Conservation (phyloP, 345 rosid genomes). For the Capsella bursapastoris region DNA sequence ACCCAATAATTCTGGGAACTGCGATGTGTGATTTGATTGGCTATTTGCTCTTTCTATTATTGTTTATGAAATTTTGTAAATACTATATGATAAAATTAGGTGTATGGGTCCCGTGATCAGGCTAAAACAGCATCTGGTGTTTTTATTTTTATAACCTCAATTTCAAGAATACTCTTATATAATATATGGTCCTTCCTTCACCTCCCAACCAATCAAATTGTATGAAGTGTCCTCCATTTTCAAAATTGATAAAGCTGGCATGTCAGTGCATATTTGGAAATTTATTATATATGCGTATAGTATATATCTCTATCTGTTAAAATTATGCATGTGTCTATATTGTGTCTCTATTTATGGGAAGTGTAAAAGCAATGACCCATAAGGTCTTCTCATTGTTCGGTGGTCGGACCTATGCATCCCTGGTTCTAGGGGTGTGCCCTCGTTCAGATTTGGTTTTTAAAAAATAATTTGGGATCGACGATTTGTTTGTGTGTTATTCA, state of each 20-base stretch:
- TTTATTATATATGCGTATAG: slow-evolving; percentile 9
- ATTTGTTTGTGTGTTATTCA: background rate
- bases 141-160: slow-evolving; percentile 22
- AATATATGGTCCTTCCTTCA: slow-evolving; percentile 33
- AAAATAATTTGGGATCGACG: too few relatives aligned
- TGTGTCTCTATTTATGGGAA: slow-evolving; percentile 14
- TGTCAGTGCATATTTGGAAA: slow-evolving; percentile 39
- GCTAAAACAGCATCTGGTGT: slow-evolving; percentile 45
- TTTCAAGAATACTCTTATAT: slow-evolving; percentile 7
- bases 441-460: background rate
- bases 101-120: slow-evolving; percentile 36
- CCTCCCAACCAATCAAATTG: slow-evolving; percentile 31
- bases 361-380: background rate
- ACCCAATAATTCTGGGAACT: slow-evolving; percentile 39
- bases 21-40: slow-evolving; percentile 35
- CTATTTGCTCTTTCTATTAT: slow-evolving; percentile 11
- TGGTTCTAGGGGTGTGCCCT: background rate
- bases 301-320: background rate
- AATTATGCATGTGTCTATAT: slow-evolving; percentile 7
- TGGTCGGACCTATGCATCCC: background rate
- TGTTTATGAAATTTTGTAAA: background rate
- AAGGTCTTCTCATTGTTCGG: background rate
- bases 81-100: slow-evolving; percentile 12
- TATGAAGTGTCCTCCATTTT: slow-evolving; percentile 42
- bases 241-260: slow-evolving; percentile 38